phyloP scores from a whole-genome alignment of 805 yeast genomes.

The Kodamaea leandrae region DNA sequence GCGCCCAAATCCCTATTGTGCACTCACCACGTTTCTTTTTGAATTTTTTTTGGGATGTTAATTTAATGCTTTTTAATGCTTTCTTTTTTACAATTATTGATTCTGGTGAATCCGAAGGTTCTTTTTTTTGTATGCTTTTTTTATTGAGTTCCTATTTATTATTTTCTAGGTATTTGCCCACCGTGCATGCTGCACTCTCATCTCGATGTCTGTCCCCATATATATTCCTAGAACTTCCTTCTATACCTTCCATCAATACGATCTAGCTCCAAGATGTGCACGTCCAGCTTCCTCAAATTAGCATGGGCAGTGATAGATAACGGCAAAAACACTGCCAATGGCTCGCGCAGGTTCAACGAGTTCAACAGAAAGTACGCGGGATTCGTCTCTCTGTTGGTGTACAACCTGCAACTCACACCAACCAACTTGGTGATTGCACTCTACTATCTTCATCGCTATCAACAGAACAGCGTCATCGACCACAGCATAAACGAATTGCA shows the following conservation, averaged over 20 bases:
- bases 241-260: not conserved
- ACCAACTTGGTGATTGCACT: constrained; percentile 25
- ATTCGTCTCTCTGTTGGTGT: constrained; percentile 16
- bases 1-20: not conserved
- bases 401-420: constrained; percentile 21
- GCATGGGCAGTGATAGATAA: constrained; percentile 14
- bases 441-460: constrained; percentile 24
- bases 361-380: constrained; percentile 13
- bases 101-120: not conserved
- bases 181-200: not conserved
- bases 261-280: not conserved
- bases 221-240: not conserved
- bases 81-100: not conserved
- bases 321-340: not conserved
- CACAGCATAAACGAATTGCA: constrained; percentile 1
- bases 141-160: not conserved
- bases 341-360: constrained; percentile 8
- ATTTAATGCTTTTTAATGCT: not conserved
- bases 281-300: constrained; percentile 11
- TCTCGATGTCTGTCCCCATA: not conserved
- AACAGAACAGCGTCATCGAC: constrained; percentile 11
- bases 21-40: not conserved
- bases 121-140: constrained; percentile 1
- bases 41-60: not conserved
- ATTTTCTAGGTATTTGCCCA: not conserved